Conservation (phyloP, 2,329 filamentous ascomycete genomes). For the Didymella arachidicola region DNA sequence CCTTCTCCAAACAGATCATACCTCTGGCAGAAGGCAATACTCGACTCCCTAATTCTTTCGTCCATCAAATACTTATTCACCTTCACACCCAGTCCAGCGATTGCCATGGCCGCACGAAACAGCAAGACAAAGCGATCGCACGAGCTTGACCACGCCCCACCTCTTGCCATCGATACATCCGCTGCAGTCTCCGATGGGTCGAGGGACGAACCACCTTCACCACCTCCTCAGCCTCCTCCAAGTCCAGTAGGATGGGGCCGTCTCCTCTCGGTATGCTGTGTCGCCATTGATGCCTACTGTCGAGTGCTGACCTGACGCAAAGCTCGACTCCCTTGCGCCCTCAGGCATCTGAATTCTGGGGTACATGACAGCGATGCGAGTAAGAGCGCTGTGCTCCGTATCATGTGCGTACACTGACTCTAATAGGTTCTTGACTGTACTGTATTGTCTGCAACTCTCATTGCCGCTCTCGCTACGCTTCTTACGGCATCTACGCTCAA, state of each 20-base stretch:
- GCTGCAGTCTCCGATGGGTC: slow-evolving; percentile 9
- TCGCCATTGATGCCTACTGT: slow-evolving; percentile 9
- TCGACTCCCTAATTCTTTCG: neutral
- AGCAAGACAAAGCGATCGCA: neutral
- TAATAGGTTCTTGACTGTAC: neutral
- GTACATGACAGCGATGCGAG: slow-evolving; percentile 15
- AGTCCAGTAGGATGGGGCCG: slow-evolving; percentile 47
- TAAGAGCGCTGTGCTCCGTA: slow-evolving; percentile 1
- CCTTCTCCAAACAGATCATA: neutral
- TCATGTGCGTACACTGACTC: neutral
- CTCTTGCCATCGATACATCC: slow-evolving; percentile 9
- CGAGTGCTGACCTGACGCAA: slow-evolving; percentile 25
- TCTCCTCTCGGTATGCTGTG: slow-evolving; percentile 26
- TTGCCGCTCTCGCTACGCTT: neutral
- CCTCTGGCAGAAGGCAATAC: neutral
- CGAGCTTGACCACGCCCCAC: neutral
- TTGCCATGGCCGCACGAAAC: slow-evolving; percentile 9
- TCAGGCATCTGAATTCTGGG: slow-evolving; percentile 19
- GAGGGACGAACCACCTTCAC: slow-evolving; percentile 51
- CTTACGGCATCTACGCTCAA: neutral
- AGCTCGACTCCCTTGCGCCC: slow-evolving; percentile 33
- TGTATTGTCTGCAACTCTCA: neutral
- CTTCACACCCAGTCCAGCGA: neutral
- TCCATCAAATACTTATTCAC: neutral
- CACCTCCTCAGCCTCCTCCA: slow-evolving; percentile 52